Base-by-base conservation (phyloP, 768 basidiomycete genomes). In the Termitomyces sp. region DNA sequence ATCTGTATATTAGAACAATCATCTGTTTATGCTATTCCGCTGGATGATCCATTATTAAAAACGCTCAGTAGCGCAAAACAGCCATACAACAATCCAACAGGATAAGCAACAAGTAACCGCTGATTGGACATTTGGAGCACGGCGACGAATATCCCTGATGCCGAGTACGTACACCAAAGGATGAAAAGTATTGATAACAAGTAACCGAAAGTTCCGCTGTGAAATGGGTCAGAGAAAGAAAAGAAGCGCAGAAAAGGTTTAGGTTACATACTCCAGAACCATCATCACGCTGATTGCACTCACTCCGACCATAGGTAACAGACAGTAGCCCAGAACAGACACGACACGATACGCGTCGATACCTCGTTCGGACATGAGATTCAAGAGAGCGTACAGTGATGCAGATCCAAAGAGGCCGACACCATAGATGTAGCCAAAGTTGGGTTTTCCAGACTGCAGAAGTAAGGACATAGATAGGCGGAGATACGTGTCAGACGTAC, bases 401-500 rank as follows among this genome's bases (percentile, higher is more conserved):
- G 83, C 80, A 7, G 89, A 93, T 50, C 97, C 97, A 62, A 98
- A 83, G n/a, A 98, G 82, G 50, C 90, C 96, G 59, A 99, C 91
- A 35, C 96, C 97, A 68, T 99, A 99, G 56, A 98, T 98, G 70
- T 98, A 98, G 46, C 91, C 94, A 71, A 99, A 99, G 68, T 98
- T 97, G 4, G 92, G 91, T 76, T 97, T 98, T 55, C 97, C 97
- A 6, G 96, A 97, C 97, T 99, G 60, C 29, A 36, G 31, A 50
- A 52, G 54, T 53, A 16, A 56, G 46, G 43, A 48, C n/a, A 31
- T 16, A 22, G 9, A 20, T 7, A 41, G 5, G 25, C 29, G 1
- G 11, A 25, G 23, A 25, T 47, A 29, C 32, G 23, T 38, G 45
- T 15, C 43, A 36, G 22, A 84, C 94, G 65, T 54, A 98, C 97